Percentiles rank a stretch among this genome's conserved stretches.
These are phyloP conservation scores for Ascoidea tarda DNA, from an alignment of 805 yeast genomes.

Conservation along the genomic window DNA sequence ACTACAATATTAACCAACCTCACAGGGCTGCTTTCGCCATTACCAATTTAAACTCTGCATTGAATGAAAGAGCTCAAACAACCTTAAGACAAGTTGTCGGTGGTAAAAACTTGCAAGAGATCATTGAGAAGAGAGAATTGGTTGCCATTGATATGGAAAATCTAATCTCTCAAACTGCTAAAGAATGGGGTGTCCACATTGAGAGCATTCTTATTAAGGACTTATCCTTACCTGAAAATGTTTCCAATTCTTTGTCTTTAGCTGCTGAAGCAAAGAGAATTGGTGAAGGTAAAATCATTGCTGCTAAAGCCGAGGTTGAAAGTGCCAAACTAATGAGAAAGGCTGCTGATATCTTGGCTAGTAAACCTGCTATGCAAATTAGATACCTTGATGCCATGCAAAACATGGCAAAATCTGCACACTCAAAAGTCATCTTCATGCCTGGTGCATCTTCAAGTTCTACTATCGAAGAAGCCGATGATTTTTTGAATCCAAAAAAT, in stretches of 20 bases:
- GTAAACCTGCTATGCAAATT: conserved; percentile 68
- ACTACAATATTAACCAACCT: conserved; percentile 54
- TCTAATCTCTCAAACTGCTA: conserved; percentile 46
- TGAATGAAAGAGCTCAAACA: conserved; percentile 56
- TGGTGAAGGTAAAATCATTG: conserved; percentile 64
- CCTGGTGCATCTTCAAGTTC: conserved; percentile 25
- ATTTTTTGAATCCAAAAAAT: conserved; percentile 6
- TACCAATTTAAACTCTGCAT: conserved; percentile 35
- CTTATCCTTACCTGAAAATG: conserved; percentile 36
- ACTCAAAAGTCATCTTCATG: conserved; percentile 63
- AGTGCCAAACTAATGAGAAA: conserved; percentile 64
- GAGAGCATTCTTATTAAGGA: conserved; percentile 61
- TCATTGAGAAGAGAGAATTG: conserved; percentile 60
- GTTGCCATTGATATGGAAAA: conserved; percentile 50
- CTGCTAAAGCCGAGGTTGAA: conserved; percentile 66
- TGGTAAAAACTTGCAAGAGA: conserved; percentile 50
- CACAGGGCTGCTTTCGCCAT: conserved; percentile 51
- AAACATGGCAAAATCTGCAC: conserved; percentile 47
- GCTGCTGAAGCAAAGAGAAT: conserved; percentile 67
- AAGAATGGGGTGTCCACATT: conserved; percentile 57
- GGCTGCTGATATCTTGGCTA: conserved; percentile 63
- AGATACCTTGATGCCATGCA: conserved; percentile 72
- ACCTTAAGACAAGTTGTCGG: conserved; percentile 64
- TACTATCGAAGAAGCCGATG: conserved; percentile 18
- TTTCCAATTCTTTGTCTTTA: conserved; percentile 48